phyloP scores from a whole-genome alignment of 805 yeast species.

The Lipomyces starkeyi region DNA sequence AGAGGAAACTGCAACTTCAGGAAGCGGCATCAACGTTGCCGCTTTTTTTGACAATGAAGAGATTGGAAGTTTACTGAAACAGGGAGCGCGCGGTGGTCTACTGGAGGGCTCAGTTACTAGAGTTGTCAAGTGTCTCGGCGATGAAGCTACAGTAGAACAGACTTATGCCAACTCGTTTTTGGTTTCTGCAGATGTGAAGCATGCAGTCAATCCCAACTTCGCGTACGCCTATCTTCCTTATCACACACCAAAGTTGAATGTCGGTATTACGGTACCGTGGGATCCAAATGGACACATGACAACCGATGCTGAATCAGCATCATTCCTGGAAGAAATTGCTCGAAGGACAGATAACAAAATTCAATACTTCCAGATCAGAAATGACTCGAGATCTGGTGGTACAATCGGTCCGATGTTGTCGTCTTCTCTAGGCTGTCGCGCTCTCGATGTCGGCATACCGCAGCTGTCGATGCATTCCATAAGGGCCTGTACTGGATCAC shows the following conservation, averaged over 20 bases:
- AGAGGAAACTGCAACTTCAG: constrained; percentile 42
- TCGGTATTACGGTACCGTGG: constrained; percentile 69
- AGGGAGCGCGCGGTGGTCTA: constrained; percentile 80
- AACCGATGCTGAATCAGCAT: constrained; percentile 74
- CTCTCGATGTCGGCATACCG: constrained; percentile 77
- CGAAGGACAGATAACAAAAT: constrained; percentile 63
- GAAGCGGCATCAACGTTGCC: constrained; percentile 53
- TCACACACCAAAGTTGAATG: constrained; percentile 81
- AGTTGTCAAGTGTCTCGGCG: constrained; percentile 41
- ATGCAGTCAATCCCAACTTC: constrained; percentile 75
- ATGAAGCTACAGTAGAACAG: constrained; percentile 17
- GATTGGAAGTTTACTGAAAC: constrained; percentile 77
- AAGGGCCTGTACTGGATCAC: constrained; percentile 76
- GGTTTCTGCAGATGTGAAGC: constrained; percentile 82
- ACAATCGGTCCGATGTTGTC: constrained; percentile 73
- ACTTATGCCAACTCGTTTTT: constrained; percentile 72
- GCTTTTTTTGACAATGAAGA: constrained; percentile 81
- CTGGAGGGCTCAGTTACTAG: constrained; percentile 67
- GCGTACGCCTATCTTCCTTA: constrained; percentile 65
- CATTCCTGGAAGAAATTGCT: constrained; percentile 73
- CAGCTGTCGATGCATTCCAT: constrained; percentile 86
- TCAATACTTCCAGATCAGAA: constrained; percentile 83
- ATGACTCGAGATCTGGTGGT: constrained; percentile 86
- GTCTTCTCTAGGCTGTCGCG: constrained; percentile 48
- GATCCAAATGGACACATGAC: constrained; percentile 85